Evolutionary conservation across 1,284 basidiomycete genomes (phyloP).

Genomic region (Sphagnurus paluster): DNA sequence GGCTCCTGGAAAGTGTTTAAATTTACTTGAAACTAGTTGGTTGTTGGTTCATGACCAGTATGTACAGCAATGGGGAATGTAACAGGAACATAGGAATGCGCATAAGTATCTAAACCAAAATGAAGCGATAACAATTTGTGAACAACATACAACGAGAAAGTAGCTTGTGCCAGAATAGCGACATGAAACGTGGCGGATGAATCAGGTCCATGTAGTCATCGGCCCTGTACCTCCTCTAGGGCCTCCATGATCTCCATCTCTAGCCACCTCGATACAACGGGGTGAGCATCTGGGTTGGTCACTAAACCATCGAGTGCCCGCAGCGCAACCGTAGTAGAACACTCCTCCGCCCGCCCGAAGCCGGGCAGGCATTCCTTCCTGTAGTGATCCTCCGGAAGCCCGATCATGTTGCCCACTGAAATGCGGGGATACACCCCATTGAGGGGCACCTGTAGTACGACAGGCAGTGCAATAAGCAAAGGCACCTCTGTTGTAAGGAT

Average conservation of each 20-base stretch:
- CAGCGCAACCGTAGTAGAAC: constrained; percentile 55
- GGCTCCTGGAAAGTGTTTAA: no score
- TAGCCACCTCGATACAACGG: constrained; percentile 47
- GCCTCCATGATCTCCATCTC: constrained; percentile 43
- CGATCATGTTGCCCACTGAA: constrained; percentile 54
- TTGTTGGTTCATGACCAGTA: no score
- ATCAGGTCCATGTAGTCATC: background rate
- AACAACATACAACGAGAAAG: background rate
- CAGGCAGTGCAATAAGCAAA: constrained; percentile 66
- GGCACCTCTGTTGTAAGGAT: constrained; percentile 62
- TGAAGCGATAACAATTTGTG: background rate
- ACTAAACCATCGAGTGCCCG: constrained; percentile 53
- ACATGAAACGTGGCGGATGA: background rate
- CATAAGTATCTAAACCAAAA: background rate
- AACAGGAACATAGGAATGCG: background rate
- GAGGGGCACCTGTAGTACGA: constrained; percentile 54
- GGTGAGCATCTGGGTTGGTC: constrained; percentile 29
- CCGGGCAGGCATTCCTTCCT: constrained; percentile 66
- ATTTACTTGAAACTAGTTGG: no score
- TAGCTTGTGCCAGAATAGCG: background rate
- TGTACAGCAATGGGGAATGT: background rate
- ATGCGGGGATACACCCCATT: constrained; percentile 31
- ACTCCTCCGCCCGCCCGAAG: constrained; percentile 76
- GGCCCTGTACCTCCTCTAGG: constrained; percentile 13
- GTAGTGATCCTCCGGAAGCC: constrained; percentile 61